Conservation (phyloP, 148 eudicot species). For the Persicaria maculosa region DNA sequence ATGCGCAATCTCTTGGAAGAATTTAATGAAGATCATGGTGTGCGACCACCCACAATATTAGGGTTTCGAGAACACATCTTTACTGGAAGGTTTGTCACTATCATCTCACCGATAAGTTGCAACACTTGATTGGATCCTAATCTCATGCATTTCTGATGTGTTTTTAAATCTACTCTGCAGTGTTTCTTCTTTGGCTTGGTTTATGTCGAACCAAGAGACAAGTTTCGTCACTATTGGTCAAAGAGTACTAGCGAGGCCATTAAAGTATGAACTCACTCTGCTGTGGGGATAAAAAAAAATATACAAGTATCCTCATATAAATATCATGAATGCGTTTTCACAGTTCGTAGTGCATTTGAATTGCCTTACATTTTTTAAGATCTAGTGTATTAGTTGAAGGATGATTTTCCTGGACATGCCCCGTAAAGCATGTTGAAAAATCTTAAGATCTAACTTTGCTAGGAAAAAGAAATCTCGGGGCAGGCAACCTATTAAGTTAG, state of each 20-base stretch:
- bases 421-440: neutral
- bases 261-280: constrained; percentile 48
- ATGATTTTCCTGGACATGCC: neutral
- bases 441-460: neutral
- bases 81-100: constrained; percentile 66
- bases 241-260: constrained; percentile 84
- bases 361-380: neutral
- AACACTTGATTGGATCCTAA: neutral
- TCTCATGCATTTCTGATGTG: constrained; percentile 14
- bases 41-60: constrained; percentile 74
- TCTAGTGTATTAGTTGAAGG: neutral
- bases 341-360: neutral
- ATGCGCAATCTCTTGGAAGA: constrained; percentile 91
- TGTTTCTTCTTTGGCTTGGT: constrained; percentile 97
- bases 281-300: neutral
- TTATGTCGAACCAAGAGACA: constrained; percentile 94
- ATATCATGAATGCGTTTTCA: neutral
- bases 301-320: neutral
- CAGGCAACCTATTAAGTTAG: neutral
- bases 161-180: constrained; percentile 40
- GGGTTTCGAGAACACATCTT: constrained; percentile 92
- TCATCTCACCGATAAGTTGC: constrained; percentile 11
- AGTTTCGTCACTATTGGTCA: constrained; percentile 92
- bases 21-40: constrained; percentile 82
- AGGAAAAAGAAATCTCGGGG: neutral